Conservation (phyloP, 2,329 filamentous ascomycete species). For the Cercospora nicotianae region DNA sequence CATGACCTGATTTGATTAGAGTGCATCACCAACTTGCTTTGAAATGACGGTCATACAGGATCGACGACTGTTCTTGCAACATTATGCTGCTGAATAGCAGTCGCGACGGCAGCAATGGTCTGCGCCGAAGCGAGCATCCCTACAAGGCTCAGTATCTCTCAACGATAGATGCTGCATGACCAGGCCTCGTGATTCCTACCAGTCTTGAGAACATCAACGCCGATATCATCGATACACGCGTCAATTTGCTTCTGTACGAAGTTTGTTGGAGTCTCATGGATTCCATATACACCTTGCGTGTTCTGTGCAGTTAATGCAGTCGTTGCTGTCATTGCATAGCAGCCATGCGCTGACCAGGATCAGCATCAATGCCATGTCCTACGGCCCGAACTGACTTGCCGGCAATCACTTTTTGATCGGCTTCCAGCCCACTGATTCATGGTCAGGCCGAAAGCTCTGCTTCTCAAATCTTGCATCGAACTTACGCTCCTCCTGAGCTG, state of each 20-base stretch:
- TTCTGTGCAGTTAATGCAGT: conserved; percentile 96
- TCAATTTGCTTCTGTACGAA: conserved; percentile 87
- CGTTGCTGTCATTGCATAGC: conserved; percentile 94
- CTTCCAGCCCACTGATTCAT: conserved; percentile 75
- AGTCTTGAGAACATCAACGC: conserved; percentile 86
- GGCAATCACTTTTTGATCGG: conserved; percentile 84
- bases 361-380: background rate
- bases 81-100: conserved; percentile 59
- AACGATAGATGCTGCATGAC: background rate
- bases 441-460: background rate
- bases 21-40: background rate
- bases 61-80: conserved; percentile 67
- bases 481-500: conserved; percentile 85
- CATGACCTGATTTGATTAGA: conserved; percentile 68
- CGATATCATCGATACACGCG: conserved; percentile 78
- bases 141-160: conserved; percentile 41
- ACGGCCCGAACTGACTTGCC: conserved; percentile 13
- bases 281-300: conserved; percentile 77
- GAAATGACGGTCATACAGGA: conserved; percentile 57
- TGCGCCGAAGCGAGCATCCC: conserved; percentile 79
- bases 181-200: conserved; percentile 55
- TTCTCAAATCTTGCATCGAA: conserved; percentile 27
- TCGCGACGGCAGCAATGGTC: conserved; percentile 68
- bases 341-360: conserved; percentile 65
- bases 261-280: conserved; percentile 73